Conservation (phyloP, 202 grass and related monocot species). For the Eragrostis tef region DNA sequence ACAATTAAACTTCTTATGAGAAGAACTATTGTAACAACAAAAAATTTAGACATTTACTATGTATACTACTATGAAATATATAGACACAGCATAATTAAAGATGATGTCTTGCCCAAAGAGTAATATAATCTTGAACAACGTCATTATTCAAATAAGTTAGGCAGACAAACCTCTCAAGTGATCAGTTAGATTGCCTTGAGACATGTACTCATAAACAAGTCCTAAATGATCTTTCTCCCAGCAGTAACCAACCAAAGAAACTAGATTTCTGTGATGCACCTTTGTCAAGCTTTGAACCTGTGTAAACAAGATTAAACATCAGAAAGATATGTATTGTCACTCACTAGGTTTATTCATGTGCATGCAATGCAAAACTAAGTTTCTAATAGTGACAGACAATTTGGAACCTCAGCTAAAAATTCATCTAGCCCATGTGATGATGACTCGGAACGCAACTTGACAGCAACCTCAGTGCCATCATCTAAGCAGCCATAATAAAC, state of each 20-base stretch:
- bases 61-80: not conserved
- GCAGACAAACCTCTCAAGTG: conserved; percentile 43
- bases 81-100: not conserved
- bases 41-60: not conserved
- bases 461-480: conserved; percentile 41
- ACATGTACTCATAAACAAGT: conserved; percentile 72
- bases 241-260: conserved; percentile 65
- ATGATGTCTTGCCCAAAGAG: too few species aligned
- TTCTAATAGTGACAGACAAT: not conserved
- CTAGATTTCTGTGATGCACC: conserved; percentile 62
- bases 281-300: conserved; percentile 56
- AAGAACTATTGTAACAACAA: not conserved
- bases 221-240: conserved; percentile 51
- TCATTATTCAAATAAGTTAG: not conserved
- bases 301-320: not conserved
- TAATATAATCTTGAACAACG: not conserved
- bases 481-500: conserved; percentile 54
- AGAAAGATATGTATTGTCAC: not conserved
- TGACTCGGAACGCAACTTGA: conserved; percentile 55
- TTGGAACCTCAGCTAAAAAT: conserved; percentile 58
- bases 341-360: not conserved
- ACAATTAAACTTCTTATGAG: not conserved
- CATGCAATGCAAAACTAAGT: not conserved
- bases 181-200: conserved; percentile 62
- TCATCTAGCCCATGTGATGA: conserved; percentile 47